These are phyloP conservation scores for Camellia oleifera DNA, from an alignment of 179 eudicot species.

Conservation along the genomic window DNA sequence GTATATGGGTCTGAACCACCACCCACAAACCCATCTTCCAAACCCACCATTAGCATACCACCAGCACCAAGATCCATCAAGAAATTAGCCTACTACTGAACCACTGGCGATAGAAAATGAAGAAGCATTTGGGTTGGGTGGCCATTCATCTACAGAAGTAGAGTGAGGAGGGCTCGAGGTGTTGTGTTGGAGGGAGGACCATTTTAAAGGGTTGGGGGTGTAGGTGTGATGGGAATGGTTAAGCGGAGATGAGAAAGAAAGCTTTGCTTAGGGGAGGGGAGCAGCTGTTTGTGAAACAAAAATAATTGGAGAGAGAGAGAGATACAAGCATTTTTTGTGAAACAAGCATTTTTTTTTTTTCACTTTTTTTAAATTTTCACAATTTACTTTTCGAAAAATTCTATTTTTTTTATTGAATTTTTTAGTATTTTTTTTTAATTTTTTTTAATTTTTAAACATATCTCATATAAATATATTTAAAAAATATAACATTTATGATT, in stretches of 20 bases:
- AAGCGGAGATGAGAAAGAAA: slow-evolving; percentile 11
- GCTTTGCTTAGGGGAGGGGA: not conserved
- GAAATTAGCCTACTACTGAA: not conserved
- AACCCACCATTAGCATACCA: slow-evolving; percentile 28
- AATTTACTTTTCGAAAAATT: no score
- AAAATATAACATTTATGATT: no score
- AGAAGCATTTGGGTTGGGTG: slow-evolving; percentile 13
- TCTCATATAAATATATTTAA: no score
- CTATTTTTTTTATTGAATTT: no score
- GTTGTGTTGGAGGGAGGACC: slow-evolving; percentile 23
- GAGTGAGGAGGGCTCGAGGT: slow-evolving; percentile 4
- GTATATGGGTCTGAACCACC: no score
- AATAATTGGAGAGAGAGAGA: not conserved
- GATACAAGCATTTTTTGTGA: no score
- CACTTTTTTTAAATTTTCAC: no score
- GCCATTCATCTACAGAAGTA: not conserved
- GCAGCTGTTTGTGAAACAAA: not conserved
- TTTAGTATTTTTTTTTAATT: no score
- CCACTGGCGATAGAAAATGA: not conserved
- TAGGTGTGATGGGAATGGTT: not conserved
- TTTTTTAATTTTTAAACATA: no score
- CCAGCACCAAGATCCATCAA: slow-evolving; percentile 65
- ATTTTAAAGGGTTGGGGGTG: slow-evolving; percentile 18
- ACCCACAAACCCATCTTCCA: not conserved
- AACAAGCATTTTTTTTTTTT: no score